Conservation (phyloP, 192 early-diverging fungal species). For the Spinellus fusiger region DNA sequence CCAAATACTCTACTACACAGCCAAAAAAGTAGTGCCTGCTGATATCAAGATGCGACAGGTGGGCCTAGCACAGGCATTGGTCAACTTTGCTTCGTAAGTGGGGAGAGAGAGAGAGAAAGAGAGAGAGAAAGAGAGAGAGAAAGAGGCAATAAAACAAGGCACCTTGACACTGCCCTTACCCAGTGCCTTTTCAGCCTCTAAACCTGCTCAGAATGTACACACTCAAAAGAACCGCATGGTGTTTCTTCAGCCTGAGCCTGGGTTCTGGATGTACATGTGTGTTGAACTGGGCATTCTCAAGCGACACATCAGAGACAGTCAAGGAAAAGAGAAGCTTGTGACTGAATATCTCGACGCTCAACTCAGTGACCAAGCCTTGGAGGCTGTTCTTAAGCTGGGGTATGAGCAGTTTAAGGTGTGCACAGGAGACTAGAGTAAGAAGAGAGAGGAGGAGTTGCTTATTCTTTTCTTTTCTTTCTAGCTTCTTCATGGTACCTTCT, state of each 20-base stretch:
- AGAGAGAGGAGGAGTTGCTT: too few relatives aligned
- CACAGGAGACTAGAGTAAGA: too few relatives aligned
- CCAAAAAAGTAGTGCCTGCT: slow-evolving; percentile 61
- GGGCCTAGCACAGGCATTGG: slow-evolving; percentile 66
- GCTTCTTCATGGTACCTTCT: slow-evolving; percentile 37
- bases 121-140: background rate
- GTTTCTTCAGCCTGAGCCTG: slow-evolving; percentile 50
- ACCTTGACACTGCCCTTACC: background rate
- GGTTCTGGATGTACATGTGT: slow-evolving; percentile 58
- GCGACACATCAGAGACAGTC: slow-evolving; percentile 38
- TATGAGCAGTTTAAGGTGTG: slow-evolving; percentile 54
- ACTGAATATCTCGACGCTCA: slow-evolving; percentile 50
- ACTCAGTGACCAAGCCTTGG: slow-evolving; percentile 42
- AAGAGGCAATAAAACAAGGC: background rate
- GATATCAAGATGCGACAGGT: slow-evolving; percentile 71
- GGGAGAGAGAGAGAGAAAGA: background rate
- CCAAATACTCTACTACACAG: slow-evolving; percentile 69
- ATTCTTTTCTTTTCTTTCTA: slow-evolving; percentile 9
- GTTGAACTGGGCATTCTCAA: slow-evolving; percentile 20
- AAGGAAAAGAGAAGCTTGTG: slow-evolving; percentile 43
- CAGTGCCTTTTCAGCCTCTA: slow-evolving; percentile 47
- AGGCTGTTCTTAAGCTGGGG: slow-evolving; percentile 38
- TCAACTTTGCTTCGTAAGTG: slow-evolving; percentile 58
- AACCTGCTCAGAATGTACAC: slow-evolving; percentile 51
- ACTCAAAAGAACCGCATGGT: slow-evolving; percentile 54